Base-by-base conservation (phyloP, 1,284 basidiomycete genomes). In the Malassezia restricta region DNA sequence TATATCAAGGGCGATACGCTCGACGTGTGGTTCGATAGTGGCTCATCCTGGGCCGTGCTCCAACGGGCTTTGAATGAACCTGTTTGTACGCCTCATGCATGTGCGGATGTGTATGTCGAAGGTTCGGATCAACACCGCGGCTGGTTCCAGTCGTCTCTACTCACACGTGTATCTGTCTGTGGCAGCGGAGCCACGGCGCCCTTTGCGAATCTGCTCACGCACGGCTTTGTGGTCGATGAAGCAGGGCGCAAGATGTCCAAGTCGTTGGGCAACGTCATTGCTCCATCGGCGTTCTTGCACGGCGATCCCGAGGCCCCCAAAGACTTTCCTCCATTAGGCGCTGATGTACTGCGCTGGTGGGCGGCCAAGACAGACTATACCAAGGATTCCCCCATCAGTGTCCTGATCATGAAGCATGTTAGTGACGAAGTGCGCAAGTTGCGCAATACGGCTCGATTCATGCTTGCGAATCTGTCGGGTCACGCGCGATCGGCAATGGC, bases 21-120 rank as follows among this genome's bases (percentile, higher is more conserved):
- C 80, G 94, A 99, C 71, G 94, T 99, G 3, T 99, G 94, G 94
- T 98, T 98, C 65, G 94, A 99, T 76, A 92, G 87, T 65, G 94
- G 94, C 1, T 83, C 86, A 1, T 89, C 90, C 1, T 99, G 94
- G 94, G 83, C 86, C 75, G 77, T 95, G 32, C 31, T 66, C 66
- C 29, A 54, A 46, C 47, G 60, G 40, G 28, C 47, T 57, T 3
- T 61, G 59, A 45, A 47, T 17, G 49, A 59, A 43, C 28, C 48
- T 57, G 3, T 57, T 60, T 50, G 47, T 28, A 20, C 47, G 5
- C 5, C 40, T 64, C 61, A 27, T 15, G 63, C 71, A 24, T 75
- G 81, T 31, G 87, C 91, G 0, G 89, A 98, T 68, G 79, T 96
- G 9, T 92, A 88, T 66, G 76, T 99, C 11, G 94, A 99, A 71